A percentile compares a stretch with the other conserved stretches of the same genome.
Evolutionary conservation across 495 filamentous ascomycete species (phyloP).

Genomic region (Neurospora sp.): DNA sequence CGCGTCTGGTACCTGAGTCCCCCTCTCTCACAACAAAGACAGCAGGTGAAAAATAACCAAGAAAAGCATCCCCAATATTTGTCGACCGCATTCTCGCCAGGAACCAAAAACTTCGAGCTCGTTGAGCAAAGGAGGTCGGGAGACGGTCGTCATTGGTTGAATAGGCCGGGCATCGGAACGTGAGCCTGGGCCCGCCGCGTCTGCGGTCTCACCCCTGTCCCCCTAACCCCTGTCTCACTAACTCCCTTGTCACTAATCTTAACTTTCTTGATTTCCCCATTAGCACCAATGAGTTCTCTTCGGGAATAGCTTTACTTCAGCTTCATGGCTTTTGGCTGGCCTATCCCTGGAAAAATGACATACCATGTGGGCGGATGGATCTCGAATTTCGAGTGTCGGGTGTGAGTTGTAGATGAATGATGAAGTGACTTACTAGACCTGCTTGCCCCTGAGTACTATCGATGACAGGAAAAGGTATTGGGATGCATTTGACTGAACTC

Average conservation of each 20-base stretch:
- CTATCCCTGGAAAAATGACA: background rate
- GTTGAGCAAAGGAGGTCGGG: background rate
- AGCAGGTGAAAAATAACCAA: background rate
- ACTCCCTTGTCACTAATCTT: background rate
- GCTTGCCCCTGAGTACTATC: background rate
- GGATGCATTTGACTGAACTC: background rate
- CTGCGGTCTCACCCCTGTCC: background rate
- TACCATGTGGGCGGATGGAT: background rate
- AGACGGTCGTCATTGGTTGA: background rate
- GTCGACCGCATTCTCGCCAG: background rate
- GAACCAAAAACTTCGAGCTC: background rate
- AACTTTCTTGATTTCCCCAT: background rate
- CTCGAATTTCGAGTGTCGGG: background rate
- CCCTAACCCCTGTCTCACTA: background rate
- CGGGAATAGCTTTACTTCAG: background rate
- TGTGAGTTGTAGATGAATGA: background rate
- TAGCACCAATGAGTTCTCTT: background rate
- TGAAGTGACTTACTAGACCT: background rate
- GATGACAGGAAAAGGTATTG: background rate
- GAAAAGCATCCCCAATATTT: background rate
- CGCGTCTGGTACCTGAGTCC: background rate
- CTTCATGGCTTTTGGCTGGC: background rate
- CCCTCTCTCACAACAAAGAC: background rate
- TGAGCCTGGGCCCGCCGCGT: background rate
- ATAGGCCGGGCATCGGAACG: background rate